Conservation (phyloP, 139 green algal genomes). For the Chlamydomonas incerta region DNA sequence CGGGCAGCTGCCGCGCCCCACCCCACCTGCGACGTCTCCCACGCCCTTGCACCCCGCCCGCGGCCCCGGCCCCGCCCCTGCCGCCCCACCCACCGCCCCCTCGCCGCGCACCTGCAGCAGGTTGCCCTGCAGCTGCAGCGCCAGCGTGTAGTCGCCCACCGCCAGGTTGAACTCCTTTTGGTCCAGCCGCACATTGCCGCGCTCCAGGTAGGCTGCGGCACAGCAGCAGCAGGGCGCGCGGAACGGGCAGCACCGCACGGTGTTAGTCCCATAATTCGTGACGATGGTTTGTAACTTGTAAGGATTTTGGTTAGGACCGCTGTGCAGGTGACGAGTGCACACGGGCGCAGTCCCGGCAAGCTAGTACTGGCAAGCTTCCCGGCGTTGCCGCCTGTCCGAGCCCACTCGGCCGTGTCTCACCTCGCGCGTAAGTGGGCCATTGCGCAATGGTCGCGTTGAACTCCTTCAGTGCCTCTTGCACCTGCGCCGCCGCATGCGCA, state of each 20-base stretch:
- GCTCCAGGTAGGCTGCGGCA: constrained; percentile 33
- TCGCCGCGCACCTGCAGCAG: constrained; percentile 37
- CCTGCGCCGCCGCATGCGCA: too few species aligned
- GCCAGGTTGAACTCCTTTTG: constrained; percentile 9
- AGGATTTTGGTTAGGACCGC: too few species aligned
- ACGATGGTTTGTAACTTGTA: too few species aligned
- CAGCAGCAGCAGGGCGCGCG: background rate
- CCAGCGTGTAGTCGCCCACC: constrained; percentile 27
- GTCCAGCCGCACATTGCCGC: constrained; percentile 33
- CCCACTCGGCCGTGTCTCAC: too few species aligned
- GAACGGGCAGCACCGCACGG: too few species aligned
- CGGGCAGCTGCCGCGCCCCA: too few species aligned
- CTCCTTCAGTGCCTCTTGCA: constrained; percentile 33
- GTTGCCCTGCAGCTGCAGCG: constrained; percentile 48
- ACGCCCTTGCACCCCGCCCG: background rate
- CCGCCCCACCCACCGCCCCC: background rate
- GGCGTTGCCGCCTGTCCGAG: too few species aligned
- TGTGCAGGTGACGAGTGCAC: background rate
- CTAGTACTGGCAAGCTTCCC: too few species aligned
- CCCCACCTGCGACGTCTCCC: too few species aligned
- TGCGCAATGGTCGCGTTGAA: constrained; percentile 17
- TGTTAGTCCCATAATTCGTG: too few species aligned
- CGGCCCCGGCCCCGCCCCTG: too few species aligned
- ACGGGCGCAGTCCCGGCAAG: too few species aligned
- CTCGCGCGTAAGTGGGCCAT: constrained; percentile 31